These are phyloP conservation scores for Cyclotella kingstonii DNA, from an alignment of 108 stramenopile species.

Conservation along the genomic window DNA sequence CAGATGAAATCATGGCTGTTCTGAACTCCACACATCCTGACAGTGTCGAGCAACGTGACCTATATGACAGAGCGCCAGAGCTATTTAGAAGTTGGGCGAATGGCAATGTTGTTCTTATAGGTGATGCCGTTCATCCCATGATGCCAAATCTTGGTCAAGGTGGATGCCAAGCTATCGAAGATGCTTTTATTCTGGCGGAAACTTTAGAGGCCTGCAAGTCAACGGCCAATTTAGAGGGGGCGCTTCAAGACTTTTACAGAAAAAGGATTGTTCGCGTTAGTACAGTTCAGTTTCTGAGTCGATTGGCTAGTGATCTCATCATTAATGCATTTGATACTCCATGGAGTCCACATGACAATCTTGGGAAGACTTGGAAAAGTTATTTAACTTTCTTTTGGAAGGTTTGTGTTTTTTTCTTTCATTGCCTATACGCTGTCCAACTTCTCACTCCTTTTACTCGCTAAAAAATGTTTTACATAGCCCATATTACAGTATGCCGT, in stretches of 20 bases:
- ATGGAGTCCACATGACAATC: conserved; percentile 85
- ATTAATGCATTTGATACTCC: conserved; percentile 94
- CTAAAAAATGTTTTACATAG: neutral
- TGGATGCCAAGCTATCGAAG: conserved; percentile 96
- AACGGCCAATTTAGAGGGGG: conserved; percentile 65
- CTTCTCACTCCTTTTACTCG: neutral
- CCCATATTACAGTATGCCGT: conserved; percentile 85
- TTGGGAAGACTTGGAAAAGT: conserved; percentile 86
- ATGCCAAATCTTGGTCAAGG: conserved; percentile 98
- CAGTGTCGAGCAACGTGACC: conserved; percentile 93
- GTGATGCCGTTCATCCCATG: conserved; percentile 96
- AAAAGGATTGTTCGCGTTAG: conserved; percentile 89
- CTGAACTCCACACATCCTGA: conserved; percentile 91
- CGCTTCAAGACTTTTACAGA: conserved; percentile 88
- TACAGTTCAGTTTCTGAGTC: conserved; percentile 87
- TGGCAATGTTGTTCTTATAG: conserved; percentile 91
- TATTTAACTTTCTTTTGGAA: conserved; percentile 94
- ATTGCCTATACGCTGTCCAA: neutral
- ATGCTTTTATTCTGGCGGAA: conserved; percentile 91
- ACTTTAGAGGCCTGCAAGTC: conserved; percentile 70
- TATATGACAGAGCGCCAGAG: conserved; percentile 93
- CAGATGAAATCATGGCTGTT: conserved; percentile 87
- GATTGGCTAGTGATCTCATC: conserved; percentile 93
- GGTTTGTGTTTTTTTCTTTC: conserved; percentile 14
- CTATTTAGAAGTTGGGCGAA: conserved; percentile 90